Evolutionary conservation across 2,329 filamentous ascomycete species (phyloP).

Genomic region (Ophiostoma montium): DNA sequence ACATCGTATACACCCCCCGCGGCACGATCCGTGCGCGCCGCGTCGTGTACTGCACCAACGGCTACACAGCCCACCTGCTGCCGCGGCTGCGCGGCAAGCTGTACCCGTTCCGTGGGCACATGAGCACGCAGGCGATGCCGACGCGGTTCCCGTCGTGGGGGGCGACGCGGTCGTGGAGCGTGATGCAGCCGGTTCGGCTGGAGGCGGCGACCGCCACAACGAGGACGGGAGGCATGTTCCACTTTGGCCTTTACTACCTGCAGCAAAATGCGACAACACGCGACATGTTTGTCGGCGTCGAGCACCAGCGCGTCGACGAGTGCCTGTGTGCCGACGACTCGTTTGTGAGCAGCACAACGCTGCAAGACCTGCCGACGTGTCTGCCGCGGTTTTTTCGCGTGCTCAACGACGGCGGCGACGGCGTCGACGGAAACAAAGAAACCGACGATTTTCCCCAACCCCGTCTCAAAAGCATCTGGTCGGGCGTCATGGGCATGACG

Average conservation of each 20-base stretch:
- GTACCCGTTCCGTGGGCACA: conserved; percentile 26
- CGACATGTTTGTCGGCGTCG: conserved; percentile 10
- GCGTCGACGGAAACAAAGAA: background rate
- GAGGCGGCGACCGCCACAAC: background rate
- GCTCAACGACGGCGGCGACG: background rate
- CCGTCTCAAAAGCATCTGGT: conserved; percentile 4
- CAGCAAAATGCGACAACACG: conserved; percentile 6
- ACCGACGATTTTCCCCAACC: too few relatives aligned
- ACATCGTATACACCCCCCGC: too few relatives aligned
- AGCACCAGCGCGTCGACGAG: conserved; percentile 6
- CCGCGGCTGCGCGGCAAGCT: conserved; percentile 24
- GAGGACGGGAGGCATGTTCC: too few relatives aligned
- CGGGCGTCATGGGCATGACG: conserved; percentile 9
- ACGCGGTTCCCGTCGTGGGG: conserved; percentile 10
- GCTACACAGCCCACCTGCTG: conserved; percentile 25
- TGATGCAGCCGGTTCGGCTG: background rate
- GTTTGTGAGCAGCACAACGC: background rate
- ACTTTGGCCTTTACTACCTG: conserved; percentile 9
- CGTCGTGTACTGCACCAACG: conserved; percentile 30
- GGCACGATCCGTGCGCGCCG: conserved; percentile 21
- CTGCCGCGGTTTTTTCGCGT: conserved; percentile 8
- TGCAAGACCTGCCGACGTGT: background rate
- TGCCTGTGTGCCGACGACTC: conserved; percentile 7
- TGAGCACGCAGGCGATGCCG: conserved; percentile 26
- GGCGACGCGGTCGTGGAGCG: conserved; percentile 11